Conservation (phyloP, 257 asterid species). For the Dorcoceras hygrometricum region DNA sequence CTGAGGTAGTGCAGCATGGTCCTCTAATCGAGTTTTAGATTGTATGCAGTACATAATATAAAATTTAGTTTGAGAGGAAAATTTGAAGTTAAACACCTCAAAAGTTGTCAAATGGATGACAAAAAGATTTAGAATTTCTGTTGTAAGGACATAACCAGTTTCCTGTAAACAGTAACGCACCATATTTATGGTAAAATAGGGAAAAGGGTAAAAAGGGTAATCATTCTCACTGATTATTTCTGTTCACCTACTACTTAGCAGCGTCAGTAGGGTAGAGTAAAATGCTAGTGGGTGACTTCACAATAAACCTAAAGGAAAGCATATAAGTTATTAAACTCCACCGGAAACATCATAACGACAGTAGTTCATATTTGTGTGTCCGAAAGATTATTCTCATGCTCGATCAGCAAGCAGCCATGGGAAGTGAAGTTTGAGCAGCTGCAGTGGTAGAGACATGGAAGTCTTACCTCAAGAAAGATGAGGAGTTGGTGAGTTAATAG, state of each 20-base stretch:
- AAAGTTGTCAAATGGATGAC: slow-evolving; percentile 1
- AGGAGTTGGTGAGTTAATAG: background rate
- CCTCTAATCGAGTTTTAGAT: slow-evolving; percentile 3
- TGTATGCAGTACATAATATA: background rate
- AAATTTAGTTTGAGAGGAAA: background rate
- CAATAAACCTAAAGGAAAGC: background rate
- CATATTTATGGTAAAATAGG: background rate
- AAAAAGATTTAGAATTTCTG: slow-evolving; percentile 1
- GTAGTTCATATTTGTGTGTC: background rate
- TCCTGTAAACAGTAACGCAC: background rate
- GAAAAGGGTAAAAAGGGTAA: background rate
- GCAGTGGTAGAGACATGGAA: background rate
- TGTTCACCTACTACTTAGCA: background rate
- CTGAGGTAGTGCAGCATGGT: background rate
- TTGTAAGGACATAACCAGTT: slow-evolving; percentile 2
- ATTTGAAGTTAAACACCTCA: slow-evolving; percentile 15
- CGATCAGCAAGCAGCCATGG: background rate
- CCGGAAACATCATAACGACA: background rate
- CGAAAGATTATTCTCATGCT: background rate
- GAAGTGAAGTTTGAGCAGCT: background rate
- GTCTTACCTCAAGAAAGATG: background rate
- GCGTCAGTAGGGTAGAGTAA: background rate
- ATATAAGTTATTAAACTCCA: background rate
- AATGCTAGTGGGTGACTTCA: background rate
- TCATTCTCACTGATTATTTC: background rate